Base-by-base conservation (phyloP, 2,329 filamentous ascomycete genomes). In the Epichloe amarillans region DNA sequence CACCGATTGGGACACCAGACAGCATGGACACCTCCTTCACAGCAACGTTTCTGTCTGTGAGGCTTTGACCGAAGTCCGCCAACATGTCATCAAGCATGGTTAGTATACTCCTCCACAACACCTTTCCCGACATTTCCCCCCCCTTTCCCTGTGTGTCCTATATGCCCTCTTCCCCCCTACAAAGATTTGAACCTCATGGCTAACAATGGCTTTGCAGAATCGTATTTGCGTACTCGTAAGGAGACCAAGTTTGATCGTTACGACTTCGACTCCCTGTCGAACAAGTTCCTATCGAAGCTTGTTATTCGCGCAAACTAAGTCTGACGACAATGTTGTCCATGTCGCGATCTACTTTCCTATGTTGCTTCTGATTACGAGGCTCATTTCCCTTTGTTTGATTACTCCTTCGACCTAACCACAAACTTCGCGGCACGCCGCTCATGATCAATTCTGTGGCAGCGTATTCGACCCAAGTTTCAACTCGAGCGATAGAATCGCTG, bases 251-350 rank as follows among this genome's bases (percentile, higher is more conserved):
- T 95, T 68, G 86, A 95, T 72, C 83, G 87, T 60, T 80, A 84
- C 61, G 88, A 97, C 72, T 97, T 96, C 65, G 91, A 97, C 73
- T 93, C 84, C 54, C 71, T 97, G 64, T 95, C 90, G 49, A 96
- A 95, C 76, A 97, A 96, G 75, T 96, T 97, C 74, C 73, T 96
- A 59, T 94, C 90, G 38, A 94, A 94, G 72, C 80, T 97, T 63
- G 90, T 96, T 66, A 95, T 96, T 68, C 88, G 91, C 61, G 87
- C 91, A 62, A 95, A 94, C 73, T 95, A 52, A 47, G 49, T 26
- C 46, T 5, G 15, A 46, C 44, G 43, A 43, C 37, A 23, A 40
- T 19, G 40, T 7, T 41, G 41, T 36, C 33, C n/a, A 8, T 38
- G 15, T 15, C 35, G 40, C 23, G n/a, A 15, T 35, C 15, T 26